Conservation (phyloP, 441 rosid genomes). For the Aleurites moluccanus region DNA sequence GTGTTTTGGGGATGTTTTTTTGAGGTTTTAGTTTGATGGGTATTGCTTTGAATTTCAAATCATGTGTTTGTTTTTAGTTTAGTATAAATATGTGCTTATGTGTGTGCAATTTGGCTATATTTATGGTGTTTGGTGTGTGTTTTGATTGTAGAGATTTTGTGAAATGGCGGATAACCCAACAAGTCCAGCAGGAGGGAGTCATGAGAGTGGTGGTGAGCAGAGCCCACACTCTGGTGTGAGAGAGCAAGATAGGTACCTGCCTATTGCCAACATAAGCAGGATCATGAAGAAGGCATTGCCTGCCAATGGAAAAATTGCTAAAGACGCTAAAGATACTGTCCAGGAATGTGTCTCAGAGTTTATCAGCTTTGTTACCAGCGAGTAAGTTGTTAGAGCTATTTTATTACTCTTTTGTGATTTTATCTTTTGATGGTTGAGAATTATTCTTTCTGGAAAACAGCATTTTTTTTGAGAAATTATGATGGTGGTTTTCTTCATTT, state of each 20-base stretch:
- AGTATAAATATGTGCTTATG: neutral
- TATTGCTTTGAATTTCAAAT: slow-evolving; percentile 9
- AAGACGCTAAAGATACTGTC: slow-evolving; percentile 56
- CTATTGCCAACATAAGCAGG: slow-evolving; percentile 56
- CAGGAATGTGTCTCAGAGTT: slow-evolving; percentile 61
- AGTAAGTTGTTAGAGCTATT: slow-evolving; percentile 28
- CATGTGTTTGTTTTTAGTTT: neutral
- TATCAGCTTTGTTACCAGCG: slow-evolving; percentile 57
- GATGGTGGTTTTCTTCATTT: neutral
- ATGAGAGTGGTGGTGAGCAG: slow-evolving; percentile 58
- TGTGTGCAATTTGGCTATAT: neutral
- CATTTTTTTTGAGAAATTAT: neutral
- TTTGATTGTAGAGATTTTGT: slow-evolving; percentile 1
- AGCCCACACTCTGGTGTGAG: slow-evolving; percentile 51
- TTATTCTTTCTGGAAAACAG: neutral
- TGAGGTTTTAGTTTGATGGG: neutral
- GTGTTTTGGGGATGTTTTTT: too few relatives aligned
- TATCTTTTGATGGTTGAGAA: neutral
- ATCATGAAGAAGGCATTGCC: slow-evolving; percentile 60
- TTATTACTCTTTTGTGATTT: neutral
- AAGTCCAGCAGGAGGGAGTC: slow-evolving; percentile 54
- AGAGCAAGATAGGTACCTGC: slow-evolving; percentile 52
- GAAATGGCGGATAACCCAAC: slow-evolving; percentile 48
- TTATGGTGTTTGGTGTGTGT: neutral
- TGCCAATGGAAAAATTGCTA: slow-evolving; percentile 52